Evolutionary conservation across 805 yeast genomes (phyloP), one percentile per base, ranked within the genome.

Genomic region (Komagataella ulmi): DNA sequence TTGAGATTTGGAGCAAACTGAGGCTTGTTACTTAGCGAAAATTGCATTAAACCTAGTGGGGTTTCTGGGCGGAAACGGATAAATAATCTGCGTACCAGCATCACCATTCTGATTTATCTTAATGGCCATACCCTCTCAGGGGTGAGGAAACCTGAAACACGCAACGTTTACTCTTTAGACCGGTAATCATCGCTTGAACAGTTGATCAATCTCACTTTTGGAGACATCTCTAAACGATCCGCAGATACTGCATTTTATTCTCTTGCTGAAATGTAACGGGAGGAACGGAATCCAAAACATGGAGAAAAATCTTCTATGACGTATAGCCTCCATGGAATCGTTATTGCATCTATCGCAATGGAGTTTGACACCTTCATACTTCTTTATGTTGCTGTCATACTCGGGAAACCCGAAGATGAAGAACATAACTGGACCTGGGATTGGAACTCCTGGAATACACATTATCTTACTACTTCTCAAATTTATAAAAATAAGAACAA

Each of bases 341-440:
- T 63, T 63, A 48, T 63, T 64, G 49, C 66, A 63, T 46, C 57
- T 50, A 23, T 59, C 61, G 49, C 66, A 63, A 36, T 55, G 53
- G 18, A 58, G 56, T 6, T 50, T 54, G 17, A 30, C 14, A 30
- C 40, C 40, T 8, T 30, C 40, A 10, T 30, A 30, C 8, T 30
- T 30, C 40, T 30, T 30, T 30, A 30, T 30, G 40, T 30, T 30
- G 40, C 40, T 30, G 40, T 30, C 40, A 8, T 8, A 30, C 40
- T 30, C 40, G 40, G 40, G 40, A 8, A 30, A 30, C 40, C 40
- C 40, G 40, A 30, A 30, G 4, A 30, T 30, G 40, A 30, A 30
- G 40, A 30, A 30, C 40, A 30, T 30, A 4, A 30, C 40, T 30
- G 40, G 40, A 2, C 40, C 40, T 30, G 40, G 40, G 14, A 30